Evolutionary conservation across 192 early-diverging fungal genomes (phyloP), one percentile per base, ranked within the genome.

Genomic region (Backusella circina): DNA sequence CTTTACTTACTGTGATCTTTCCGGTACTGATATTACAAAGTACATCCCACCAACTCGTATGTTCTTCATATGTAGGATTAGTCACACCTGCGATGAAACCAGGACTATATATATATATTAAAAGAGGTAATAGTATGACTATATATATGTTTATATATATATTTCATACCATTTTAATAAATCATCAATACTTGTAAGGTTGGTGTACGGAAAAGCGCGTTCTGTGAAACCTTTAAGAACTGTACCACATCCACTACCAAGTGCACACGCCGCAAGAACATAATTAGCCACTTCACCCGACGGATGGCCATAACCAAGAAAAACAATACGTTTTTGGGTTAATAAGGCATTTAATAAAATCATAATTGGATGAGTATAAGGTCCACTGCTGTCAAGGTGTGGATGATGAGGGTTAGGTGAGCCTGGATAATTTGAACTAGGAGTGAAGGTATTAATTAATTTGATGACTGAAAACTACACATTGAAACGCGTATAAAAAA

Each of bases 21-120:
- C 95, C 95, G 1, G 95, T 95, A 74, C 92, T 93, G 73, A 98
- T 93, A 79, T 98, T 96, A 81, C 93, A 97, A 21, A 96, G 85
- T n/a, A 98, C 87, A 86, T 98, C 97, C 96, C 96, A 98, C 95
- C 96, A 96, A 66, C 90, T 85, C 13, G 93, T 87, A 38, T 96
- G 92, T 77, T 97, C 94, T 78, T 97, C 96, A 84, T 98, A 96
- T 1, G 93, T 89, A n/a, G 95, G 94, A 82, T 98, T 97, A 0
- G 97, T 97, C 10, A 97, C 96, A 16, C 97, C 97, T 4, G 97
- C 97, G 82, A 98, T 95, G 81, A 94, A 98, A 6, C 95, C 96
- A 23, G 94, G 88, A 71, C 88, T 89, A 77, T 26, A 70, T 57
- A 21, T 61, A 61, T 13, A 26, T 36, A 35, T 33, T 23, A 79